phyloP scores from a whole-genome alignment of 176 grass and related monocot species.

The Bromus sterilis region DNA sequence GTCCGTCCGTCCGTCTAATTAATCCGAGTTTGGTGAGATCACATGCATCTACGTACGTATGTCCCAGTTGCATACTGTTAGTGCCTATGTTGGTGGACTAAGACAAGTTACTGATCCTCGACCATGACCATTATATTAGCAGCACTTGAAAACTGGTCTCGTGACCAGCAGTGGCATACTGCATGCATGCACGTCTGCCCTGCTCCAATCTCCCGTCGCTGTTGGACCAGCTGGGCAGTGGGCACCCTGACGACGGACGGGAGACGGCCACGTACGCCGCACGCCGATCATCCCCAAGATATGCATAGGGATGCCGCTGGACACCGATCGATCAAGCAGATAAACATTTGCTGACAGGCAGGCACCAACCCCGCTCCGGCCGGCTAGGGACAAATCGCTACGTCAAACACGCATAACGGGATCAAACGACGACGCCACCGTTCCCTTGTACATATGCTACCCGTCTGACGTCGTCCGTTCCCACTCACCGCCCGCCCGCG shows the following conservation, averaged over 20 bases:
- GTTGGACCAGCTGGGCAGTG: background rate
- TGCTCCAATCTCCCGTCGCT: background rate
- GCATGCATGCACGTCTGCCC: background rate
- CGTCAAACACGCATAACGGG: constrained; percentile 9
- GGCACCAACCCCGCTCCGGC: constrained; percentile 2
- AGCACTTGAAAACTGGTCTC: background rate
- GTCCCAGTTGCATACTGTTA: background rate
- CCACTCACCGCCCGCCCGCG: constrained; percentile 6
- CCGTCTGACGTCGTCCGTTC: background rate
- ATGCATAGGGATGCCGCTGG: background rate
- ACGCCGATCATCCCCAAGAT: background rate
- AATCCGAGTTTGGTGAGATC: background rate
- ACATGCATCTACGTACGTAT: background rate
- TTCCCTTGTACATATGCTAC: background rate
- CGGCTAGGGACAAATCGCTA: constrained; percentile 5
- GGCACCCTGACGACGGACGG: background rate
- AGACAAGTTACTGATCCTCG: background rate
- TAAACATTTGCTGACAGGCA: constrained; percentile 4
- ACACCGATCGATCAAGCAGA: background rate
- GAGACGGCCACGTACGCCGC: background rate
- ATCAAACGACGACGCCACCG: background rate
- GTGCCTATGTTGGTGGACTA: background rate
- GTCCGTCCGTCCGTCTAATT: background rate
- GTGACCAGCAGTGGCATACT: background rate
- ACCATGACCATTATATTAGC: background rate